Percentiles rank a stretch among this genome's conserved stretches.
These are phyloP conservation scores for Solanum sejunctum DNA, from an alignment of 257 asterid species.

Conservation along the genomic window DNA sequence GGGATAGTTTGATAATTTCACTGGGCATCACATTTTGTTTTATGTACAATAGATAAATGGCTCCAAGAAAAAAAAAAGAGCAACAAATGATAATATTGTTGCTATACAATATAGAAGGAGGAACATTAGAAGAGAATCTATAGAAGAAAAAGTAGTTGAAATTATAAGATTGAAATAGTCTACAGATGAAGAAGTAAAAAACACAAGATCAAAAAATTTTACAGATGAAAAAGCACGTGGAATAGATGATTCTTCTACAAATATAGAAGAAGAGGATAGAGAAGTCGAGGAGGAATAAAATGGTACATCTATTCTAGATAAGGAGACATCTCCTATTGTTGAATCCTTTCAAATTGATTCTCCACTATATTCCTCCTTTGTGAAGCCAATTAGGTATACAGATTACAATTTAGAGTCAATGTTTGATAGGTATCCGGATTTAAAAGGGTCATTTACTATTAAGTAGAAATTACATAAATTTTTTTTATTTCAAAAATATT, in stretches of 20 bases:
- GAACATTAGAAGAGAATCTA: neutral
- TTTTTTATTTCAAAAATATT: too few relatives aligned
- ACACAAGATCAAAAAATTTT: neutral
- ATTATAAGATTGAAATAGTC: neutral
- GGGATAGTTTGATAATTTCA: too few relatives aligned
- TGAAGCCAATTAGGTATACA: neutral
- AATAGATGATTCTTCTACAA: neutral
- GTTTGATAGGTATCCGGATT: neutral
- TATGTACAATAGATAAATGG: neutral
- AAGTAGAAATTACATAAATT: neutral
- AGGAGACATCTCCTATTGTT: neutral
- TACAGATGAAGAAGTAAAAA: neutral
- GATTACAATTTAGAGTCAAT: neutral
- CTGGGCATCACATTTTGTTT: too few relatives aligned
- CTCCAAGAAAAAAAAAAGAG: neutral
- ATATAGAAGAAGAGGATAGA: neutral
- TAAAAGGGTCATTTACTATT: too few relatives aligned
- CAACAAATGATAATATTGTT: neutral
- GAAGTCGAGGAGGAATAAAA: neutral
- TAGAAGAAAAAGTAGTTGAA: neutral
- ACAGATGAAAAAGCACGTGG: neutral
- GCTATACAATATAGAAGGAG: neutral
- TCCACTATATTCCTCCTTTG: neutral
- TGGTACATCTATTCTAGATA: neutral
- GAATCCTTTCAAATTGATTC: too few relatives aligned